Evolutionary conservation across 768 basidiomycete genomes (phyloP), one percentile per base, ranked within the genome.

Genomic region (Pleurotus eryngii): DNA sequence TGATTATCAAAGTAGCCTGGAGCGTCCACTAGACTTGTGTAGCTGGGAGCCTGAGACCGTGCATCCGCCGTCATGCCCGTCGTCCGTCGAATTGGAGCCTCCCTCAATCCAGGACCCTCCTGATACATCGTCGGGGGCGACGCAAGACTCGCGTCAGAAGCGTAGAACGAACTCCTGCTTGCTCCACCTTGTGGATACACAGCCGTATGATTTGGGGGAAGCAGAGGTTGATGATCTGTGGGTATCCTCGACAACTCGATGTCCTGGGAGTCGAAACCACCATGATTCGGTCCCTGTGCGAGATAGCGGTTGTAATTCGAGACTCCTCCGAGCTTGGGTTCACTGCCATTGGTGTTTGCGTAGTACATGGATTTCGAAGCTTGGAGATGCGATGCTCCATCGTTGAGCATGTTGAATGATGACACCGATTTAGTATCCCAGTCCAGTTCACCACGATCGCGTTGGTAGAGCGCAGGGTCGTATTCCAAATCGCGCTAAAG

Each of bases 391-490:
- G 72, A 67, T 18, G 72, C 72, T 53, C 76, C 76, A 45, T 81
- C 80, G 37, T 65, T 69, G 46, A 88, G 73, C 47, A 86, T 64
- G 24, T 76, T 79, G 0, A 80, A 77, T 8, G 86, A 86, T 5
- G 85, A 79, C 61, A 93, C 76, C 0, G 91, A 93, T 6, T 86
- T 84, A 46, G 80, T 78, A 63, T 97, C 95, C 92, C 91, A 96
- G 64, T 95, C 92, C 48, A 86, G 67, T 69, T 96, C 92, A 54
- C 90, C 92, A 59, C 89, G 79, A 66, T 94, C 92, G 14, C 90
- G 84, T 62, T 79, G 81, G 64, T 93, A 94, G 17, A 90, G 71
- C 5, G 70, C 75, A n/a, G 88, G 90, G 64, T 93, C 92, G 67
- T 91, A 92, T 68, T 88, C 90, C 47, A 94, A 77, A 59, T 94